Evolutionary conservation across 129 eudicot genomes (phyloP).

Genomic region (Ambrosia artemisiifolia): DNA sequence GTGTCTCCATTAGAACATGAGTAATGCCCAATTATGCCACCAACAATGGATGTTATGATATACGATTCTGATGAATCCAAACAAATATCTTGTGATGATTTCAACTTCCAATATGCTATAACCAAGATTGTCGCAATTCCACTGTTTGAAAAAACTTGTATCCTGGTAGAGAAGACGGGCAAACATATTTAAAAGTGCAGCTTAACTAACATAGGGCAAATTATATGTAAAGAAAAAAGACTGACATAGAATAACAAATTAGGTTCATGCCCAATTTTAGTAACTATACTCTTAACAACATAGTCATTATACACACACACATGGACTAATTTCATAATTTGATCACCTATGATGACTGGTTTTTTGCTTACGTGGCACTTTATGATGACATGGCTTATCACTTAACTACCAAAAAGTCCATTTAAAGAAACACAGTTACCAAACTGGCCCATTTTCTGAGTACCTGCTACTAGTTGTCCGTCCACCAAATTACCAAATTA

Average conservation of each 20-base stretch:
- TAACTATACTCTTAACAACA: neutral
- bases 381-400: neutral
- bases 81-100: constrained; percentile 71
- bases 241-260: neutral
- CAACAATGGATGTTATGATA: constrained; percentile 60
- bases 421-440: neutral
- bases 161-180: constrained; percentile 48
- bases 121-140: constrained; percentile 67
- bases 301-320: neutral
- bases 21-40: constrained; percentile 90
- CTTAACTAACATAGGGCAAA: neutral
- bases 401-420: neutral
- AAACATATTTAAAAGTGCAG: neutral
- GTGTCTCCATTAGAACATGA: constrained; percentile 95
- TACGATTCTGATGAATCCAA: constrained; percentile 65
- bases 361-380: neutral
- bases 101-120: constrained; percentile 49
- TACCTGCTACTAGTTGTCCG: neutral
- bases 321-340: neutral
- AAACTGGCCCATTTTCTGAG: neutral
- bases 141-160: constrained; percentile 79
- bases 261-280: neutral
- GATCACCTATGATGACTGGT: constrained; percentile 1
- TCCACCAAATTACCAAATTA: constrained; percentile 1
- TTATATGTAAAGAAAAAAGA: neutral